Evolutionary conservation across 2,329 filamentous ascomycete genomes (phyloP).

Genomic region (Arthrobotrys iridis): DNA sequence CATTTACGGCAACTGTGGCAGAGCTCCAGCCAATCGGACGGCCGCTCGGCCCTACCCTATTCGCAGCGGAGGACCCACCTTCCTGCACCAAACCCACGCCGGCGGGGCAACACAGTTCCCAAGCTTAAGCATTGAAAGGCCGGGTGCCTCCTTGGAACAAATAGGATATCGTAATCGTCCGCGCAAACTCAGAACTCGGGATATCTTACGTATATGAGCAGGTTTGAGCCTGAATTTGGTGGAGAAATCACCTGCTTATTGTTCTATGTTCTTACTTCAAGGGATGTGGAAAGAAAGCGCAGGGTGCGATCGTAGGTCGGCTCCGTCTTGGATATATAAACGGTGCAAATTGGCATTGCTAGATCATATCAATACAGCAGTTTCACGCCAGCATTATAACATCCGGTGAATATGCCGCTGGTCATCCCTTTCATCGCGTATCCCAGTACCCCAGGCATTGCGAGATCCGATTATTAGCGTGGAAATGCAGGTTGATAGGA

Average conservation of each 20-base stretch:
- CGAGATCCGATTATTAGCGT: conserved; percentile 14
- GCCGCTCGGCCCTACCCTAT: conserved; percentile 11
- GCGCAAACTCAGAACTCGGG: not conserved
- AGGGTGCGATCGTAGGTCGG: no score
- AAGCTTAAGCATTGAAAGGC: no score
- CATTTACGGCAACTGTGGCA: conserved; percentile 20
- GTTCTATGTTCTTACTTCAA: not conserved
- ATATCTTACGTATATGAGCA: conserved; percentile 27
- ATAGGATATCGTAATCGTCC: not conserved
- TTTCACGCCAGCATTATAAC: no score
- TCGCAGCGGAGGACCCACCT: conserved; percentile 29
- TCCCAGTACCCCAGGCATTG: no score
- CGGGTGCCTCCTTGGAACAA: not conserved
- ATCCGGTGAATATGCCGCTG: no score
- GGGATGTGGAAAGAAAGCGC: not conserved
- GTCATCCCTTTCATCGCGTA: no score
- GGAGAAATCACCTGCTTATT: conserved; percentile 4
- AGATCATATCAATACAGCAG: no score
- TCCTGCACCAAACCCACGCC: conserved; percentile 22
- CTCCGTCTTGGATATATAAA: no score
- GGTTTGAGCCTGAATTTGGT: conserved; percentile 17
- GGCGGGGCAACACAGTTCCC: conserved; percentile 38
- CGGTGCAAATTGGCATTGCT: no score
- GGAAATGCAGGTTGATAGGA: not conserved
- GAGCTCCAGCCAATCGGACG: conserved; percentile 36